Evolutionary conservation across 1,284 basidiomycete genomes (phyloP).

Genomic region (Entoloma clypeatum): DNA sequence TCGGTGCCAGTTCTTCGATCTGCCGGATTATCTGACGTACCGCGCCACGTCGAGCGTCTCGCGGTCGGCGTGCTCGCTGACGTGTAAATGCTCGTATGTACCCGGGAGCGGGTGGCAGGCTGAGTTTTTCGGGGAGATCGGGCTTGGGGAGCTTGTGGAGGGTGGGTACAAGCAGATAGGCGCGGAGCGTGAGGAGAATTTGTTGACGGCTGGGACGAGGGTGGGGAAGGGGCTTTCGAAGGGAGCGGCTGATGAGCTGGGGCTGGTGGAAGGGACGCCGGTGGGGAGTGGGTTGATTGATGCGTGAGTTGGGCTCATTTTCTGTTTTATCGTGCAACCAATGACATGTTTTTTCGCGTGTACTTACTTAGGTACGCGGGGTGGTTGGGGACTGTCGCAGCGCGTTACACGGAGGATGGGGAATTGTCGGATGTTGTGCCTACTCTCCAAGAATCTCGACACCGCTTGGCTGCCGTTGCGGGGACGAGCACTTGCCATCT

Average conservation of each 20-base stretch:
- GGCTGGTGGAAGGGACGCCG: slow-evolving; percentile 83
- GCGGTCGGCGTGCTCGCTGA: slow-evolving; percentile 90
- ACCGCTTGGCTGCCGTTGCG: slow-evolving; percentile 89
- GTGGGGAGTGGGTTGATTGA: slow-evolving; percentile 96
- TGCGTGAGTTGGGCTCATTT: slow-evolving; percentile 52
- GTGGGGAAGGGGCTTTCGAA: slow-evolving; percentile 83
- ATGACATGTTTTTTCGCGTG: slow-evolving; percentile 3
- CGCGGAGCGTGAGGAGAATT: slow-evolving; percentile 51
- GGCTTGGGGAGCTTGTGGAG: slow-evolving; percentile 65
- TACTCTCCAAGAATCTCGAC: slow-evolving; percentile 68
- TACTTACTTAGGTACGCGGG: slow-evolving; percentile 77
- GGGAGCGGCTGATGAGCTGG: slow-evolving; percentile 80
- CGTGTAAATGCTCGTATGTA: slow-evolving; percentile 97
- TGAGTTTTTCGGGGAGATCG: slow-evolving; percentile 85
- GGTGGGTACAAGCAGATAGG: slow-evolving; percentile 79
- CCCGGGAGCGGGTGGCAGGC: slow-evolving; percentile 84
- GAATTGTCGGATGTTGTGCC: slow-evolving; percentile 48
- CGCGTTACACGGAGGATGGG: slow-evolving; percentile 61
- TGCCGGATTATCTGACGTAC: slow-evolving; percentile 96
- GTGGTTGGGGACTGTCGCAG: slow-evolving; percentile 97
- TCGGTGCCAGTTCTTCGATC: slow-evolving; percentile 91
- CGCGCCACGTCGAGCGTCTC: slow-evolving; percentile 78
- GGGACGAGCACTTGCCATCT: slow-evolving; percentile 97
- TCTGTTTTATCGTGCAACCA: background rate
- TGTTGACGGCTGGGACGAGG: slow-evolving; percentile 90